phyloP scores from a whole-genome alignment of 345 rosid genomes.

The Pistacia atlantica region DNA sequence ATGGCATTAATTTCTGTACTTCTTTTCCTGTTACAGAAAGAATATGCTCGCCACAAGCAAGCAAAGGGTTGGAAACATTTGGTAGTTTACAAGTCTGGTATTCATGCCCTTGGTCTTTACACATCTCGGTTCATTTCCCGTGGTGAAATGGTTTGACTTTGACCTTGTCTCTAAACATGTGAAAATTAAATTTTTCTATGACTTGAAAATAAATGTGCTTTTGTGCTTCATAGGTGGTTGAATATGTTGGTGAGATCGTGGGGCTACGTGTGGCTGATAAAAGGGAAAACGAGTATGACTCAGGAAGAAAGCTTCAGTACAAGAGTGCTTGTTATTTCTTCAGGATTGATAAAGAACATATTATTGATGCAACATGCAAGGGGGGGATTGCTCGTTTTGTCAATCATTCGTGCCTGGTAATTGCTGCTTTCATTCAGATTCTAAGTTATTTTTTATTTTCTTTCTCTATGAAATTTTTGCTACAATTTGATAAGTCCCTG shows the following conservation, averaged over 20 bases:
- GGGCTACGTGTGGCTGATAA: conserved; percentile 53
- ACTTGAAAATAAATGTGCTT: conserved; percentile 12
- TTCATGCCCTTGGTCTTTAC: conserved; percentile 66
- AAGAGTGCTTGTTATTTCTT: conserved; percentile 65
- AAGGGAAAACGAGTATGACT: conserved; percentile 53
- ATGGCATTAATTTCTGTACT: neutral
- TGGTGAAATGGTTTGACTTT: conserved; percentile 54
- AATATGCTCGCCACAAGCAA: conserved; percentile 55
- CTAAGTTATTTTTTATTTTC: neutral
- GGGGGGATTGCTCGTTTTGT: conserved; percentile 70
- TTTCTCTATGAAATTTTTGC: neutral
- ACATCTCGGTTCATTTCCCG: conserved; percentile 52
- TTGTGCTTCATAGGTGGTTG: conserved; percentile 45
- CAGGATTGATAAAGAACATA: conserved; percentile 63
- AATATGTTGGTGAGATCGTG: conserved; percentile 61
- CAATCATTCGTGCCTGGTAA: conserved; percentile 65
- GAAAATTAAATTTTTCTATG: neutral
- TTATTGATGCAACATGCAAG: conserved; percentile 57
- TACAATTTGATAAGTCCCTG: too few species aligned
- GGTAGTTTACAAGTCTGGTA: conserved; percentile 65
- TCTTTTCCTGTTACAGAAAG: conserved; percentile 43
- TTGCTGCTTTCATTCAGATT: neutral
- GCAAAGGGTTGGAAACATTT: conserved; percentile 52
- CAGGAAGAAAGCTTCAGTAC: conserved; percentile 57
- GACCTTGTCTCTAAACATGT: conserved; percentile 10